These are phyloP conservation scores for Apiotrichum domesticum DNA, from an alignment of 1,284 basidiomycete species.

Conservation along the genomic window DNA sequence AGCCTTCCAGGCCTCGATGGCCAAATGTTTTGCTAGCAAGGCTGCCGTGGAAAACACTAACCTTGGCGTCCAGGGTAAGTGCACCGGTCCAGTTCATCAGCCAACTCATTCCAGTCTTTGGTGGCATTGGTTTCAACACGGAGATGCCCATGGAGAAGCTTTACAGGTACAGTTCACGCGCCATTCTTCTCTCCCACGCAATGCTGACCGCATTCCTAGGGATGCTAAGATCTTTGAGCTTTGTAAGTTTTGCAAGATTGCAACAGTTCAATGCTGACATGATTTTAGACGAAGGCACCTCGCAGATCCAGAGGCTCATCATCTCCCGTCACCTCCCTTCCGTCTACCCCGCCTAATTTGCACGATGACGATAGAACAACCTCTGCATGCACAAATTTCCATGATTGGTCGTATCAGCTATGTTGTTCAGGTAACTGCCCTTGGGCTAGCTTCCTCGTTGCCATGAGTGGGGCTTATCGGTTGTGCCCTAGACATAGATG, in stretches of 20 bases:
- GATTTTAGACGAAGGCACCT: slow-evolving; percentile 42
- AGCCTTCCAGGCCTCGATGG: slow-evolving; percentile 54
- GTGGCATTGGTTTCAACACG: slow-evolving; percentile 53
- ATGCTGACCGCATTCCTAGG: slow-evolving; percentile 6
- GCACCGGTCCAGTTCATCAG: not conserved
- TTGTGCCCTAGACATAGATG: too few species aligned
- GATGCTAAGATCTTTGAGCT: slow-evolving; percentile 51
- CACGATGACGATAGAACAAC: too few species aligned
- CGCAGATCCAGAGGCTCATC: slow-evolving; percentile 48
- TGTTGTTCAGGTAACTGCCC: too few species aligned
- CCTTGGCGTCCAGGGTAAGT: slow-evolving; percentile 48
- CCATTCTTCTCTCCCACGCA: too few species aligned
- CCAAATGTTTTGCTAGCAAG: slow-evolving; percentile 51
- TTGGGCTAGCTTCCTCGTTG: too few species aligned
- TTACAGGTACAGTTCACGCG: slow-evolving; percentile 24
- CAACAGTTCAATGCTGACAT: not conserved
- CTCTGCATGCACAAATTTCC: not conserved
- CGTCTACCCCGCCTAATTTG: slow-evolving; percentile 38
- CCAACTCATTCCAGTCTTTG: slow-evolving; percentile 28
- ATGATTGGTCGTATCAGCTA: not conserved
- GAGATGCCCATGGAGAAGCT: slow-evolving; percentile 55
- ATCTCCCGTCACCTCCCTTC: slow-evolving; percentile 43
- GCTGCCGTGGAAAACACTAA: slow-evolving; percentile 50
- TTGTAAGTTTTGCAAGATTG: slow-evolving; percentile 31
- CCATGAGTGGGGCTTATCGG: too few species aligned